Conservation (phyloP, 495 filamentous ascomycete genomes). For the Venustampulla echinocandica region DNA sequence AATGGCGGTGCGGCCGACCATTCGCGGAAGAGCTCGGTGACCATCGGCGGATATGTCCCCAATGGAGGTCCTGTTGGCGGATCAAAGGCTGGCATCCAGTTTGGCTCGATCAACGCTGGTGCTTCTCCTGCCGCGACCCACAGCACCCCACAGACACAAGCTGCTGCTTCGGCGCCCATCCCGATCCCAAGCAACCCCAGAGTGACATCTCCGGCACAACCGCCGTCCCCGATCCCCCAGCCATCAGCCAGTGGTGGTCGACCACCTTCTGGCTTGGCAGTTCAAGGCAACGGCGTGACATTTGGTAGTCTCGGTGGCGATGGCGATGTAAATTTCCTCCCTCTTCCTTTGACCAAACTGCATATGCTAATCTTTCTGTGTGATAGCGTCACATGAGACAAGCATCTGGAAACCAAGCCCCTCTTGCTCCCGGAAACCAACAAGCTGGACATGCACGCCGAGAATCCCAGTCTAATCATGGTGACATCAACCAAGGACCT, state of each 20-base stretch:
- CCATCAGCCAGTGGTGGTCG: conserved; percentile 77
- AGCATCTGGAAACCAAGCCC: conserved; percentile 50
- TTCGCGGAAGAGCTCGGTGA: conserved; percentile 74
- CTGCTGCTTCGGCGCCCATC: conserved; percentile 47
- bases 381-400: conserved; percentile 47
- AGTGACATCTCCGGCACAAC: conserved; percentile 62
- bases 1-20: conserved; percentile 60
- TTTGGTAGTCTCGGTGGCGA: conserved; percentile 81
- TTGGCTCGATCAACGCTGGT: conserved; percentile 65
- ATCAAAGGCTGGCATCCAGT: conserved; percentile 59
- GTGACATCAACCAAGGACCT: conserved; percentile 54
- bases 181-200: conserved; percentile 58
- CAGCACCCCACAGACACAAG: conserved; percentile 43
- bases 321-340: conserved; percentile 53
- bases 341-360: neutral
- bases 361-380: conserved; percentile 24
- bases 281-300: conserved; percentile 53
- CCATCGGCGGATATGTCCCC: conserved; percentile 65
- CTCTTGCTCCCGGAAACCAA: conserved; percentile 39
- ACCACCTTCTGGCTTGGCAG: conserved; percentile 62
- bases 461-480: conserved; percentile 76
- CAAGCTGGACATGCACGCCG: conserved; percentile 68
- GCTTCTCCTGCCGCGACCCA: conserved; percentile 63
- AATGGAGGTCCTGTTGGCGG: conserved; percentile 62
- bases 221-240: conserved; percentile 84